Conservation (phyloP, 768 basidiomycete genomes). For the Kockovaella imperatae region DNA sequence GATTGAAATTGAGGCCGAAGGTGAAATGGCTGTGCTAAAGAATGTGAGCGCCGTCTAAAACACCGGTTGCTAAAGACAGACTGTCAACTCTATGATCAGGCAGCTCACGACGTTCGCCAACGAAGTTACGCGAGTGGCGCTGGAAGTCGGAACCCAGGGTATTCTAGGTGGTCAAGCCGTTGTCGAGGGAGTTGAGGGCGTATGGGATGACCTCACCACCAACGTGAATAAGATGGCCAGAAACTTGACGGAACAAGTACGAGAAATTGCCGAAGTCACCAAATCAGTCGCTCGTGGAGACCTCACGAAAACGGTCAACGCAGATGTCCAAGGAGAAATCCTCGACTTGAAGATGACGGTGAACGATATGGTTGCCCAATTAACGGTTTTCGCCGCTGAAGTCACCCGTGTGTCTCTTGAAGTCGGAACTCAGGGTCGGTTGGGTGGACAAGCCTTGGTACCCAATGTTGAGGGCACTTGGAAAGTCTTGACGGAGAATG, state of each 20-base stretch:
- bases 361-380: constrained; percentile 47
- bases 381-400: constrained; percentile 48
- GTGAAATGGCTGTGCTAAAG: constrained; percentile 63
- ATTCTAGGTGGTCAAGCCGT: constrained; percentile 44
- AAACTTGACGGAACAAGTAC: constrained; percentile 45
- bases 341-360: constrained; percentile 45
- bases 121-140: constrained; percentile 45
- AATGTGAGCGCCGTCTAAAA: constrained; percentile 31
- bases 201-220: constrained; percentile 43
- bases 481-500: constrained; percentile 82
- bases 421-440: constrained; percentile 78
- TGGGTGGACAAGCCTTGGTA: constrained; percentile 80
- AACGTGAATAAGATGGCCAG: constrained; percentile 47
- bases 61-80: constrained; percentile 14
- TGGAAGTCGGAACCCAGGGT: constrained; percentile 45
- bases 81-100: constrained; percentile 45
- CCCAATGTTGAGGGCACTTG: constrained; percentile 71
- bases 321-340: constrained; percentile 46
- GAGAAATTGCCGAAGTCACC: constrained; percentile 47
- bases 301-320: constrained; percentile 41
- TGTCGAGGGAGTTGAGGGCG: constrained; percentile 45
- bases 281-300: constrained; percentile 46
- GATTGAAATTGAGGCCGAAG: constrained; percentile 82
- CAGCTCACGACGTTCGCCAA: constrained; percentile 42
- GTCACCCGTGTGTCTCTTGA: constrained; percentile 67